Conservation (phyloP, 345 rosid genomes). For the Geranium brycei region DNA sequence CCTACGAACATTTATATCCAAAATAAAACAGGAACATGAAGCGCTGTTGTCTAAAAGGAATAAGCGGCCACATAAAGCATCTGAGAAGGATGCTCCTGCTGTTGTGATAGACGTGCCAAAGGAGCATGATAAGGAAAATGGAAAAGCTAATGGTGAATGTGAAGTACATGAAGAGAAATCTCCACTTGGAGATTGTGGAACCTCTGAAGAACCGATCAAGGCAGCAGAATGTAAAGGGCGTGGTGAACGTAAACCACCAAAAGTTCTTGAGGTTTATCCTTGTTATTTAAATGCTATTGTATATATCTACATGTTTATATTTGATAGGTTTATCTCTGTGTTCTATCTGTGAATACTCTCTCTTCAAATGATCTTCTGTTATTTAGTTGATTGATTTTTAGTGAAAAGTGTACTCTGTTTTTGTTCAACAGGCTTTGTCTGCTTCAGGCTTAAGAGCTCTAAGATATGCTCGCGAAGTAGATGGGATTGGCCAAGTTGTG, state of each 20-base stretch:
- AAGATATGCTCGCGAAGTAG: conserved; percentile 89
- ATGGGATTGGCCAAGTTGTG: conserved; percentile 84
- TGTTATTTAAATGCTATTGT: conserved; percentile 3
- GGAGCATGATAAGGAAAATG: conserved; percentile 16
- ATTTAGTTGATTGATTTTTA: too few species aligned
- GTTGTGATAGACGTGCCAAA: conserved; percentile 21
- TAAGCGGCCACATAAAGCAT: conserved; percentile 26
- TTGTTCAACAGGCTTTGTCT: conserved; percentile 58
- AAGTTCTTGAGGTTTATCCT: conserved; percentile 72
- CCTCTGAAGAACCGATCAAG: conserved; percentile 36
- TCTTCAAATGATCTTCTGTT: too few species aligned
- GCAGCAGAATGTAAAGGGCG: conserved; percentile 27
- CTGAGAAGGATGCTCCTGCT: conserved; percentile 26
- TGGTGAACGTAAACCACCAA: conserved; percentile 63
- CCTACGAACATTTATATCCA: conserved; percentile 57
- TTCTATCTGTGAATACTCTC: too few species aligned
- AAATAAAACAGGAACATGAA: conserved; percentile 59
- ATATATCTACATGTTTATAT: not conserved
- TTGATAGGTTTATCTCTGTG: too few species aligned
- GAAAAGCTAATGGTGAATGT: conserved; percentile 30
- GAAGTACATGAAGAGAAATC: conserved; percentile 26
- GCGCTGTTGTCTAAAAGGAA: conserved; percentile 38
- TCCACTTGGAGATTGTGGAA: conserved; percentile 28
- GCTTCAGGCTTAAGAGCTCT: conserved; percentile 94
- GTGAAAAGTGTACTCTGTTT: conserved; percentile 1